Evolutionary conservation across 192 early-diverging fungal species (phyloP).

Genomic region (Mortierella antarctica): DNA sequence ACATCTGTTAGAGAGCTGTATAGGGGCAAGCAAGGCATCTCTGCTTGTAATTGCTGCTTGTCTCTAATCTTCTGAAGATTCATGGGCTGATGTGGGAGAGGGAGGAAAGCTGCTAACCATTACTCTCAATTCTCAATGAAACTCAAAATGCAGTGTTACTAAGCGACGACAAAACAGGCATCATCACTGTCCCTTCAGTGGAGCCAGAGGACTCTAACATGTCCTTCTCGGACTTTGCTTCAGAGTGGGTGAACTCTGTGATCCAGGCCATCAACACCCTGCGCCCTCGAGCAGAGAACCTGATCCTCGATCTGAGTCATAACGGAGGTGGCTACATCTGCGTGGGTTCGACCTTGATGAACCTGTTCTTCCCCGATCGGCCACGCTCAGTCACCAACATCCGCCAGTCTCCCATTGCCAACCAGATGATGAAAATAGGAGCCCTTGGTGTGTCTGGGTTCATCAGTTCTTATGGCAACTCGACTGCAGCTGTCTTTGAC

Average conservation of each 20-base stretch:
- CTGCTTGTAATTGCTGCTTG: constrained; percentile 16
- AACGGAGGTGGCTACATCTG: constrained; percentile 33
- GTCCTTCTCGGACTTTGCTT: constrained; percentile 13
- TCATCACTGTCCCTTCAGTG: constrained; percentile 25
- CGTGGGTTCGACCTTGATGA: constrained; percentile 18
- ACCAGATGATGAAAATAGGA: constrained; percentile 9
- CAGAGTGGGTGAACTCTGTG: constrained; percentile 20
- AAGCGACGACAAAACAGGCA: constrained; percentile 24
- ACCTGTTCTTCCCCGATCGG: constrained; percentile 35
- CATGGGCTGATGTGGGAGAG: not conserved
- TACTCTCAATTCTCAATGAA: no score
- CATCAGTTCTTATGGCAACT: constrained; percentile 26
- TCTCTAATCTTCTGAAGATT: not conserved
- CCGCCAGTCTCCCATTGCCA: constrained; percentile 13
- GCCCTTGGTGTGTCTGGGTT: constrained; percentile 20
- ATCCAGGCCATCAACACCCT: constrained; percentile 25
- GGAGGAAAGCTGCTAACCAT: not conserved
- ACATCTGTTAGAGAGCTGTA: constrained; percentile 12
- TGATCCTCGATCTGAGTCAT: constrained; percentile 40
- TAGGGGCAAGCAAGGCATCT: constrained; percentile 27
- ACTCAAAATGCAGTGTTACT: constrained; percentile 11
- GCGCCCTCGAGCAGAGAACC: constrained; percentile 19
- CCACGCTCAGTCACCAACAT: constrained; percentile 30
- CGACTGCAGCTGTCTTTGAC: not conserved
- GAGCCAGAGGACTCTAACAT: constrained; percentile 16